Evolutionary conservation across 306 rosid species (phyloP), one percentile per base, ranked within the genome.

Genomic region (Quercus wislizeni): DNA sequence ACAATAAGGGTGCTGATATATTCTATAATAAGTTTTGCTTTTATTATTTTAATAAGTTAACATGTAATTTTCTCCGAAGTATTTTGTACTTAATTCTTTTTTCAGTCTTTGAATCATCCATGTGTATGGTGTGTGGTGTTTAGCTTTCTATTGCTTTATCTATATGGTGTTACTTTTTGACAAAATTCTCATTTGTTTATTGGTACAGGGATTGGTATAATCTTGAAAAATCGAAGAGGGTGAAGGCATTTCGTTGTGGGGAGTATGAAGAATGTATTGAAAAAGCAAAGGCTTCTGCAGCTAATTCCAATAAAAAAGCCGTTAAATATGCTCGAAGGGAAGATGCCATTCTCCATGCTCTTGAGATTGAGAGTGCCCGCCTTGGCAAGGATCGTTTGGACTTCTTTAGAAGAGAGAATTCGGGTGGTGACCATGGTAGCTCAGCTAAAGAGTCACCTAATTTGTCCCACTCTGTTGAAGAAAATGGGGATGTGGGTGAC

Each of bases 241-340:
- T 96, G 70, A 96, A 96, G 79, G 89, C 99, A 62, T 96, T 96
- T 87, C 96, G 98, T 63, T 96, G 99, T 69, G 97, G 98, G 73
- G 98, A 96, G 82, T 93, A 93, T 81, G 93, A 91, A 71, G 96
- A 86, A 57, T 91, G 94, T 85, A 96, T 96, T 82, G 98, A 89
- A 85, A 93, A 89, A 83, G 99, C 99, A 31, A 96, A 91, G 87
- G 92, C 88, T 14, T 86, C 93, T 77, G 96, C 90, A 59, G 93
- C 97, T 15, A 89, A 71, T 86, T 80, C 90, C 73, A 92, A 77
- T 87, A 96, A 89, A 88, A 96, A 90, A 80, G 95, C 88, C 10
- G 98, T 88, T 69, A 96, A 96, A 82, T 96, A 96, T 91, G 99
- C 98, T 80, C 94, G 98, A 49, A 90, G 98, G 82, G 99, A 96